Evolutionary conservation across 1,139 yeast genomes (phyloP).

Genomic region (Taiozyma sp.): DNA sequence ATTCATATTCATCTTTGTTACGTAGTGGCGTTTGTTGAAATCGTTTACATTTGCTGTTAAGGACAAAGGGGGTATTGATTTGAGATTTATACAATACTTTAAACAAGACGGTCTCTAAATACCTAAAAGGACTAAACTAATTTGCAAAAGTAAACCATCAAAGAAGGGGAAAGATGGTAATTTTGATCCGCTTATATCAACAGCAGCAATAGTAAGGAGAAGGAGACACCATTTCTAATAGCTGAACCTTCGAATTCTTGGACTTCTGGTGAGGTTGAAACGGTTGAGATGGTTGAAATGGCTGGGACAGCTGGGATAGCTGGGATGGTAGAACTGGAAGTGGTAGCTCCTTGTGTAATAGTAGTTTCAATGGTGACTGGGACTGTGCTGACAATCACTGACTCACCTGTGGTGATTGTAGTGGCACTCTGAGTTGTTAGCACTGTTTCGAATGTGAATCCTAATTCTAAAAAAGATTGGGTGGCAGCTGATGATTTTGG

Average conservation of each 20-base stretch:
- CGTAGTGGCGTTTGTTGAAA: no score
- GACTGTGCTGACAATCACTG: neutral
- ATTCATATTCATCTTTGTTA: neutral
- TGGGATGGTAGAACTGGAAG: neutral
- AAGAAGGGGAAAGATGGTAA: neutral
- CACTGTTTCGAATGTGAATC: neutral
- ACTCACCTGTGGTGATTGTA: neutral
- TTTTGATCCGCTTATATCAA: neutral
- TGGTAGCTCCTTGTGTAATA: conserved; percentile 1
- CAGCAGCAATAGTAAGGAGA: neutral
- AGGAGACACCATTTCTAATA: neutral
- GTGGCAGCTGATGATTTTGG: neutral
- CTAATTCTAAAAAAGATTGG: neutral
- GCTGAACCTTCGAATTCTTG: neutral
- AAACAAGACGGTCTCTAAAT: neutral
- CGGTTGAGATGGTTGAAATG: neutral
- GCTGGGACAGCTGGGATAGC: neutral
- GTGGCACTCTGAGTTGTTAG: neutral
- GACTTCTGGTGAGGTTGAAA: neutral
- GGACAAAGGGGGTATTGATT: neutral
- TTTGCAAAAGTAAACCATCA: neutral
- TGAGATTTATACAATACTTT: neutral
- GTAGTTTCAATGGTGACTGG: neutral
- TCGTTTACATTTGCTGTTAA: neutral
- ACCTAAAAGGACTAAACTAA: neutral